A percentile compares a stretch with the other conserved stretches of the same genome.
phyloP scores from a whole-genome alignment of 169 alveolate genomes.

The Theileria orientalis region DNA sequence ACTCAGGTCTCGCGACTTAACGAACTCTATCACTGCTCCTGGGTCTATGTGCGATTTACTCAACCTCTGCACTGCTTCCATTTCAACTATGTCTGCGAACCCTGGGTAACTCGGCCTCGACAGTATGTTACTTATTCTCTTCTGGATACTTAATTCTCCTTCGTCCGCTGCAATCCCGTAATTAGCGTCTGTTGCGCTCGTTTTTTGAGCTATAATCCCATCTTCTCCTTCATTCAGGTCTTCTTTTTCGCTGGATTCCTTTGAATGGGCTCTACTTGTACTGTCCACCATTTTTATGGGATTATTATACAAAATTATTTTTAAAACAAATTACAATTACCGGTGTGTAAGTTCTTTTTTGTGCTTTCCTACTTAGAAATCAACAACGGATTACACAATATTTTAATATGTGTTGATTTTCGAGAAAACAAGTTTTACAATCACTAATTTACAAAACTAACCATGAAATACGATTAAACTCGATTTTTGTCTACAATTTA shows the following conservation, averaged over 20 bases:
- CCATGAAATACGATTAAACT: too few relatives aligned
- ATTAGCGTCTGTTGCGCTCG: neutral
- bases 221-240: neutral
- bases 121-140: slow-evolving; percentile 27
- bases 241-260: neutral
- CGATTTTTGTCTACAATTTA: too few relatives aligned
- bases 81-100: slow-evolving; percentile 59
- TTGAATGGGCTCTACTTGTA: neutral
- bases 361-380: too few relatives aligned
- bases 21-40: slow-evolving; percentile 48
- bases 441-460: too few relatives aligned
- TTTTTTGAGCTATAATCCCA: neutral
- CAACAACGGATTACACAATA: too few relatives aligned
- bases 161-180: neutral
- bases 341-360: too few relatives aligned
- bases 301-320: too few relatives aligned
- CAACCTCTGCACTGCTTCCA: slow-evolving; percentile 41
- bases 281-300: neutral
- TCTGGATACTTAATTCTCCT: too few relatives aligned
- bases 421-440: too few relatives aligned
- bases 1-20: slow-evolving; percentile 42
- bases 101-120: slow-evolving; percentile 37
- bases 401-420: too few relatives aligned
- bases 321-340: too few relatives aligned
- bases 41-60: slow-evolving; percentile 56